Base-by-base conservation (phyloP, 169 alveolate genomes). In the Cryptosporidium canis region DNA sequence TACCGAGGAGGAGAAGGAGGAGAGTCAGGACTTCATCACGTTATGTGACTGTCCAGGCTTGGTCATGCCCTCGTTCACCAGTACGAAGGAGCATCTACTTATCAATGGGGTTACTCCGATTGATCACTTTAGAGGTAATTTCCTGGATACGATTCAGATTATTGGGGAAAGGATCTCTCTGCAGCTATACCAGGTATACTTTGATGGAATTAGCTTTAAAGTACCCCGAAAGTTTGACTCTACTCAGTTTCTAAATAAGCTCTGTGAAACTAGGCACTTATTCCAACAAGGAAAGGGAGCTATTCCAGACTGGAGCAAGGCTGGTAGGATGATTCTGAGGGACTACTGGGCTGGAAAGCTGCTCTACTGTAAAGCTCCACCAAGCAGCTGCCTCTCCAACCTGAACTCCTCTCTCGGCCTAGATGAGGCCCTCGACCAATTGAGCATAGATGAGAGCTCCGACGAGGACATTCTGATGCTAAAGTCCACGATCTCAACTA, bases 21-120 rank as follows among this genome's bases (percentile, higher is more conserved):
- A 35, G 33, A 33, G 47, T 16, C 77, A 58, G 11, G 44, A 24
- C 5, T 85, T 93, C 44, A 85, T 98, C 47, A 93, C 96, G 27
- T 92, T 98, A 68, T 97, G 99, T 85, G 99, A 98, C 91, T 97
- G 99, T 85, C 99, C 99, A 24, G 99, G 99, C 11, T 92, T 98
- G 24, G 98, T 98, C 21, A 98, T 98, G 83, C 99, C 99, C n/a
- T 94, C 97, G 24, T 93, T 97, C 55, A 97, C 98, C 24, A 90
- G 97, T 41, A 95, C 98, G 27, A 97, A 97, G 92, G 98, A 98
- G 51, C 99, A 97, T 90, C 96, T 98, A 95, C 93, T 97, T 63
- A 94, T 97, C 41, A 97, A 98, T 92, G 99, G 99, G 7, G 99
- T 98, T 5, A 93, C 94, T 44, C 98, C 99, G 14, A 95, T 98